A percentile compares a stretch with the other conserved stretches of the same genome.
These are phyloP conservation scores for Chaetomiaceae sp. DNA, from an alignment of 2,329 filamentous ascomycete genomes.

Conservation along the genomic window DNA sequence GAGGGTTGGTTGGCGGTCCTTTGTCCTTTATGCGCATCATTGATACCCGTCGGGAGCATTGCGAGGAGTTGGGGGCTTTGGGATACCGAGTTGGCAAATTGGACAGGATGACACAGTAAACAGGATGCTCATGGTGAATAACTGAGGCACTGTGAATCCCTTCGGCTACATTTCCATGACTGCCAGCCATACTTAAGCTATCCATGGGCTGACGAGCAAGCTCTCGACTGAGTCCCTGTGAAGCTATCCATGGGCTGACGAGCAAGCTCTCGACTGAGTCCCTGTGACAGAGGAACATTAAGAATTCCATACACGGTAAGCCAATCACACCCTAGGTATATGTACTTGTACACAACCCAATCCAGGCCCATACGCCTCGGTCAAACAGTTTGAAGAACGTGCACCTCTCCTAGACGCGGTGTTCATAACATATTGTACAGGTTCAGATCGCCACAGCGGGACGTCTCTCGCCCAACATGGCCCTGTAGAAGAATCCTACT, in stretches of 20 bases:
- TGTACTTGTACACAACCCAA: constrained; percentile 4
- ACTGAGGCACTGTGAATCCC: too few species aligned
- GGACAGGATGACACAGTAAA: too few species aligned
- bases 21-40: neutral
- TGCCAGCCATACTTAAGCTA: too few species aligned
- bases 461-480: neutral
- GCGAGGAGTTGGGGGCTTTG: neutral
- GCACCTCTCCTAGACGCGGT: neutral
- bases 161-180: neutral
- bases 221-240: too few species aligned
- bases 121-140: too few species aligned
- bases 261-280: too few species aligned
- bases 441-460: neutral
- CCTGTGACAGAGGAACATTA: neutral
- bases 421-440: neutral
- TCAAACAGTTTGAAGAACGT: neutral
- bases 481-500: neutral
- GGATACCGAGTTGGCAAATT: neutral
- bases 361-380: neutral
- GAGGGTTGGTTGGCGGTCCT: neutral
- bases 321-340: neutral
- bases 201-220: too few species aligned
- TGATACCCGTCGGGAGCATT: constrained; percentile 8
- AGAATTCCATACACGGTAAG: too few species aligned
- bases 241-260: too few species aligned